These are phyloP conservation scores for Esteya vermicola DNA, from an alignment of 2,329 filamentous ascomycete species.

Conservation along the genomic window DNA sequence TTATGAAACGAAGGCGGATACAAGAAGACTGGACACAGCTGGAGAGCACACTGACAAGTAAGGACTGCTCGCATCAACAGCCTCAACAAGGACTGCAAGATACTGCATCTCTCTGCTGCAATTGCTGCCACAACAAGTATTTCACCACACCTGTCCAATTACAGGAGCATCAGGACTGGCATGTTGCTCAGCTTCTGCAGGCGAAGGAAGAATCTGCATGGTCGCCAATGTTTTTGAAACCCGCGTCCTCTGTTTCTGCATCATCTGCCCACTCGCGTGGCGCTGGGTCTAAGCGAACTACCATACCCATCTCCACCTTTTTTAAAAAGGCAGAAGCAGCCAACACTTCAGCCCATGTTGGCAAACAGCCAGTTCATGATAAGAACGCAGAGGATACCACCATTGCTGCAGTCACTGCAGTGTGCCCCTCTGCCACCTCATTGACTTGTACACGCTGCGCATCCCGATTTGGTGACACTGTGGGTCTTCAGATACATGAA, in stretches of 20 bases:
- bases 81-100: too few relatives aligned
- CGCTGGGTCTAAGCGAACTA: neutral
- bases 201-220: too few relatives aligned
- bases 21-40: too few relatives aligned
- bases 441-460: slow-evolving; percentile 50
- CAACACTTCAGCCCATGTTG: neutral
- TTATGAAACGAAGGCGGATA: too few relatives aligned
- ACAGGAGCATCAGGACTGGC: slow-evolving; percentile 82
- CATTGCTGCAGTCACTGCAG: neutral
- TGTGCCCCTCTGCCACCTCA: neutral
- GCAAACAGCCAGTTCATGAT: neutral
- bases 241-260: too few relatives aligned
- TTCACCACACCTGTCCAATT: slow-evolving; percentile 36
- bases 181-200: slow-evolving; percentile 79
- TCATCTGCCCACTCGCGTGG: neutral
- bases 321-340: neutral
- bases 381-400: neutral
- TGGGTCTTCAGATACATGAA: slow-evolving; percentile 58
- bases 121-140: slow-evolving; percentile 49
- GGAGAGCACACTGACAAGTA: too few relatives aligned
- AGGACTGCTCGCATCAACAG: too few relatives aligned
- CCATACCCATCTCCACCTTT: slow-evolving; percentile 8
- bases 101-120: slow-evolving; percentile 30
- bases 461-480: slow-evolving; percentile 38
- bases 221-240: too few relatives aligned